A percentile compares a stretch with the other conserved stretches of the same genome.
Evolutionary conservation across 768 basidiomycete genomes (phyloP).

Genomic region (Sarcomyxa edulis): DNA sequence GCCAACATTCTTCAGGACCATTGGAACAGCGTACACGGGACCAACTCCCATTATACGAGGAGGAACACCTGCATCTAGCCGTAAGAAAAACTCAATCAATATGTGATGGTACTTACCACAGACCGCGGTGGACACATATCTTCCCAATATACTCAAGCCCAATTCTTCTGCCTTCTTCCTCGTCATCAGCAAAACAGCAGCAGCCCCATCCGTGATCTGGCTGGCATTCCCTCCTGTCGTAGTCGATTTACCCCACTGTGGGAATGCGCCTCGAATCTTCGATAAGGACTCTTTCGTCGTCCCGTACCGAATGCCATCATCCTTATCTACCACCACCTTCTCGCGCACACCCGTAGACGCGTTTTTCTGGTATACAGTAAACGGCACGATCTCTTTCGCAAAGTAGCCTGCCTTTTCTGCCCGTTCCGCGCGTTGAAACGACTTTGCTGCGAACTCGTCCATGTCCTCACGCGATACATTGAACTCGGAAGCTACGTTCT

Average conservation of each 20-base stretch:
- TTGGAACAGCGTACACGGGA: constrained; percentile 79
- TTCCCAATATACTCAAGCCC: constrained; percentile 69
- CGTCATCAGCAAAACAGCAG: constrained; percentile 78
- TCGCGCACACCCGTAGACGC: constrained; percentile 46
- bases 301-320: constrained; percentile 75
- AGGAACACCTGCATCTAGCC: constrained; percentile 44
- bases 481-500: constrained; percentile 78
- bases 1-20: constrained; percentile 63
- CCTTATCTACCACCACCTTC: constrained; percentile 53
- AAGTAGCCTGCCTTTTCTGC: constrained; percentile 69
- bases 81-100: neutral
- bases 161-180: constrained; percentile 73
- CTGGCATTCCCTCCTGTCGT: constrained; percentile 87
- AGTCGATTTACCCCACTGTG: constrained; percentile 68
- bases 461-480: constrained; percentile 68
- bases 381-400: constrained; percentile 67
- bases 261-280: constrained; percentile 73
- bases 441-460: constrained; percentile 68
- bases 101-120: constrained; percentile 35
- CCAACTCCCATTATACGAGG: constrained; percentile 90
- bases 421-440: constrained; percentile 73
- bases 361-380: constrained; percentile 60
- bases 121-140: constrained; percentile 69
- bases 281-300: constrained; percentile 61
- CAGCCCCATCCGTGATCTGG: constrained; percentile 82